Base-by-base conservation (phyloP, 306 rosid genomes). In the Cucurbita maxima region DNA sequence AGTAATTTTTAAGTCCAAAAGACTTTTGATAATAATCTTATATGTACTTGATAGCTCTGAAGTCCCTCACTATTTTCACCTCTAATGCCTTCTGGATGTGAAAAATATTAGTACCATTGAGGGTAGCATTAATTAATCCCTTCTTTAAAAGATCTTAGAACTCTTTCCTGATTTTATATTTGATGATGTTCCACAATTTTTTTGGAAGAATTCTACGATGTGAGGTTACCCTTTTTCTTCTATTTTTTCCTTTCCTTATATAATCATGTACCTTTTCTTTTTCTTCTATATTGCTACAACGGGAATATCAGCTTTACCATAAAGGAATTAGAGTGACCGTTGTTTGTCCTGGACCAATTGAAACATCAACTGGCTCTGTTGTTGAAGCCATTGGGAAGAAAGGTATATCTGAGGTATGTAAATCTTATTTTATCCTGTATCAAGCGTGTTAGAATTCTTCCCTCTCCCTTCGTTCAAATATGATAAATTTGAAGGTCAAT, bases 291-390 rank as follows among this genome's bases (percentile, higher is more conserved):
- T 55, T 75, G 53, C 60, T 70, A 18, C 73, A 63, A 68, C 81
- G 53, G 53, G 62, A 74, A 62, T 71, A 45, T 41, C 89, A 90
- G 98, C 94, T 94, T 56, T 88, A 70, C 78, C 86, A 73, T 77
- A 86, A 89, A 81, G 98, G 97, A 77, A 89, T 94, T 68, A 79
- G 58, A 74, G 98, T 94, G 79, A 90, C 98, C 58, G 76, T 94
- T 77, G 86, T 90, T 77, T 94, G 98, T 84, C 98, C 96, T 74
- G 98, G 98, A 79, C 98, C 98, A 43, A 84, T 90, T 77, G 87
- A 83, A 83, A 88, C 97, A 47, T 73, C 92, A 73, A 88, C 72
- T 74, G 78, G 63, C 57, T 63, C 89, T 34, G 87, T 78, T 70
- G 61, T 76, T 10, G 82, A 76, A 74, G 54, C 73, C 76, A 51